These are phyloP conservation scores for Aureobasidium mangrovei DNA, from an alignment of 2,329 filamentous ascomycete species.

Conservation along the genomic window DNA sequence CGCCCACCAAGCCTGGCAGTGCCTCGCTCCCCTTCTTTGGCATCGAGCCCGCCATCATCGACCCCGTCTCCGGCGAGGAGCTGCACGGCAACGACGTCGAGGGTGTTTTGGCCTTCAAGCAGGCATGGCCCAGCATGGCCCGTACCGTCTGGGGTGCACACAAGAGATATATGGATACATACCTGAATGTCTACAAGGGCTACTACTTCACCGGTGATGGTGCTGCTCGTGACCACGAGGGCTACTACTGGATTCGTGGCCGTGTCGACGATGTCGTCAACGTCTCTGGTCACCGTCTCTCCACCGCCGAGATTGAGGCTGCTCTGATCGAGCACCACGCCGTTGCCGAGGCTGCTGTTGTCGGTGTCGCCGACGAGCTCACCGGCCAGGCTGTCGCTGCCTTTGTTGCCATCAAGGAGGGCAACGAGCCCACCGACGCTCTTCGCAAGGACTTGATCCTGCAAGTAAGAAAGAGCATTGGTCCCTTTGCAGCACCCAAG, in stretches of 20 bases:
- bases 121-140: constrained; percentile 97
- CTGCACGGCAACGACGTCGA: constrained; percentile 94
- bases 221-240: constrained; percentile 90
- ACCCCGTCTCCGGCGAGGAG: constrained; percentile 89
- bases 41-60: constrained; percentile 94
- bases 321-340: constrained; percentile 84
- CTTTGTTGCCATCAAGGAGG: constrained; percentile 87
- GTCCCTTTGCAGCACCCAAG: constrained; percentile 94
- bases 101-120: constrained; percentile 93
- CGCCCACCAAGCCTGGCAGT: constrained; percentile 91
- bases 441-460: constrained; percentile 88
- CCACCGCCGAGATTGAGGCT: constrained; percentile 95
- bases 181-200: constrained; percentile 93
- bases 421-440: constrained; percentile 64
- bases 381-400: constrained; percentile 97
- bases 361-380: constrained; percentile 85
- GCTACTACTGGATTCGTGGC: constrained; percentile 99
- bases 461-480: constrained; percentile 95
- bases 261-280: constrained; percentile 98
- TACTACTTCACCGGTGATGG: constrained; percentile 97
- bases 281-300: constrained; percentile 90
- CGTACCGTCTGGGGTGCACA: constrained; percentile 96
- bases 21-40: constrained; percentile 97
- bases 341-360: constrained; percentile 90
- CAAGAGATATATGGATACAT: constrained; percentile 98